These are phyloP conservation scores for Penicillium simplicissimum DNA, from an alignment of 495 filamentous ascomycete genomes.

Conservation along the genomic window DNA sequence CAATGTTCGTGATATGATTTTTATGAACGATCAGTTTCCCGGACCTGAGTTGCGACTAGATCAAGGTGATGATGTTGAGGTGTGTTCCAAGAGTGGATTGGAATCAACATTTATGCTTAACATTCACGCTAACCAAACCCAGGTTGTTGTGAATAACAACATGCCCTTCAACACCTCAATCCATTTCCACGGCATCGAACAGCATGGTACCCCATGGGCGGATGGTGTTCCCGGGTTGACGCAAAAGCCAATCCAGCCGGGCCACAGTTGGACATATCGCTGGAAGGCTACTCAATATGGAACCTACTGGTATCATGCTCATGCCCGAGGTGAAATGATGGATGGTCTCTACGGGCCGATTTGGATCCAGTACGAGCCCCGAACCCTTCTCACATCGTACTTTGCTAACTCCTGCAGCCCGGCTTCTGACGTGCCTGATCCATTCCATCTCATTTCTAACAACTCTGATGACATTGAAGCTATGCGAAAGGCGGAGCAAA, in stretches of 20 bases:
- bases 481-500: constrained; percentile 48
- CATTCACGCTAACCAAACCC: background rate
- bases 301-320: constrained; percentile 49
- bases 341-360: constrained; percentile 56
- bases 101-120: background rate
- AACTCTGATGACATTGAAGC: constrained; percentile 40
- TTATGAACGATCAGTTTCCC: constrained; percentile 60
- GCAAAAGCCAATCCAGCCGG: constrained; percentile 48
- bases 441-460: constrained; percentile 50
- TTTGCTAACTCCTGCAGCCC: constrained; percentile 30
- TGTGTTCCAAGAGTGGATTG: constrained; percentile 28
- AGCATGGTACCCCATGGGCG: constrained; percentile 44
- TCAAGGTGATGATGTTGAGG: constrained; percentile 58
- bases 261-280: constrained; percentile 47
- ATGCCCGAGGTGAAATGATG: constrained; percentile 46
- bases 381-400: background rate
- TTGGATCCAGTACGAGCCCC: constrained; percentile 34
- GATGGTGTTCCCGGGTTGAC: constrained; percentile 53
- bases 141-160: constrained; percentile 49
- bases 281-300: constrained; percentile 38
- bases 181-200: constrained; percentile 46
- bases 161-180: constrained; percentile 50
- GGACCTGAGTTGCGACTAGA: constrained; percentile 54
- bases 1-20: constrained; percentile 44
- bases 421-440: constrained; percentile 30